These are phyloP conservation scores for Eutypa lata DNA, from an alignment of 2,329 filamentous ascomycete species.

Conservation along the genomic window DNA sequence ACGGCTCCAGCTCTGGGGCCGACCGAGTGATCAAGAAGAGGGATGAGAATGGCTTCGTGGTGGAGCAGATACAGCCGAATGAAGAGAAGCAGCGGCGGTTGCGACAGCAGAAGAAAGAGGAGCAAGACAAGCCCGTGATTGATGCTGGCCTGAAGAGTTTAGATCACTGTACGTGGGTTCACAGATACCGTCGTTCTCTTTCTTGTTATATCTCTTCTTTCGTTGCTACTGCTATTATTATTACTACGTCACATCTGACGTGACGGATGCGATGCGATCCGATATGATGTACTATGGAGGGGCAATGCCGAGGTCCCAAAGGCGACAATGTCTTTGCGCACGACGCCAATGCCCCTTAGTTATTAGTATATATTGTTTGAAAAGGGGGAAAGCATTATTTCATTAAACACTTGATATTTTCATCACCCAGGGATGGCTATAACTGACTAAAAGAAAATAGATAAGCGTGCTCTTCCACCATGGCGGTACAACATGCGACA, in stretches of 20 bases:
- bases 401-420: not conserved
- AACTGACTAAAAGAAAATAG: constrained; percentile 40
- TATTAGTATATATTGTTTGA: not conserved
- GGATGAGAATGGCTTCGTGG: constrained; percentile 10
- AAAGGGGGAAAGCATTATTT: not conserved
- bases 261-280: not conserved
- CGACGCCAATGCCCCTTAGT: too few species aligned
- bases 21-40: constrained; percentile 3
- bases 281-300: not conserved
- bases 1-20: constrained; percentile 28
- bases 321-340: too few species aligned
- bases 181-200: not conserved
- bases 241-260: constrained; percentile 1
- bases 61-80: constrained; percentile 25
- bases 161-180: constrained; percentile 64
- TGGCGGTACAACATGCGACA: constrained; percentile 90
- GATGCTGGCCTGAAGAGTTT: constrained; percentile 79
- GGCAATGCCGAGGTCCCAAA: too few species aligned
- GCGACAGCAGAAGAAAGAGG: constrained; percentile 20
- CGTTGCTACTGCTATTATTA: not conserved
- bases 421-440: not conserved
- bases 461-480: constrained; percentile 75
- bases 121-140: constrained; percentile 29
- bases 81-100: constrained; percentile 2
- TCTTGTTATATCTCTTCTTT: not conserved